Conservation (phyloP, 2,329 filamentous ascomycete species). For the Kalmusia sp. region DNA sequence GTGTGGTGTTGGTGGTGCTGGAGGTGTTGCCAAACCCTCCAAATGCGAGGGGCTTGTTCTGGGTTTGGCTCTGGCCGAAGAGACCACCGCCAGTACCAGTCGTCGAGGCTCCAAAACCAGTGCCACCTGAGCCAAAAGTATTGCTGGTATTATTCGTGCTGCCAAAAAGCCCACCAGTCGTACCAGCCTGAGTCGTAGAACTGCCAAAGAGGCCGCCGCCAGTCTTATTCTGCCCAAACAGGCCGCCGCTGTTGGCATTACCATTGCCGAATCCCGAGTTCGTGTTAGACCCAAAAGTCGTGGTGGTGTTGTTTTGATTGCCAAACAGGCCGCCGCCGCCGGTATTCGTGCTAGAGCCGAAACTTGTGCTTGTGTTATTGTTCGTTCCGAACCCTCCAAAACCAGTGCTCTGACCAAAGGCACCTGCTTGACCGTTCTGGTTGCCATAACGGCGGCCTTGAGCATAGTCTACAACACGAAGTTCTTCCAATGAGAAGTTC, state of each 20-base stretch:
- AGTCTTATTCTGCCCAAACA: conserved; percentile 45
- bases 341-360: conserved; percentile 53
- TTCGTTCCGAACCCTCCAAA: conserved; percentile 57
- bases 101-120: conserved; percentile 43
- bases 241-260: conserved; percentile 38
- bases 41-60: conserved; percentile 47
- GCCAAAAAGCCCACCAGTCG: conserved; percentile 44
- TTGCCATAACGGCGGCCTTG: conserved; percentile 87
- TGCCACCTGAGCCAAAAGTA: conserved; percentile 42
- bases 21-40: conserved; percentile 35
- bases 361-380: conserved; percentile 53
- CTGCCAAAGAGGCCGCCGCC: conserved; percentile 51
- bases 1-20: conserved; percentile 30
- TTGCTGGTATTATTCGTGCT: conserved; percentile 43
- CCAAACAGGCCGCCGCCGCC: conserved; percentile 56
- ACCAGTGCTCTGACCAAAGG: conserved; percentile 74
- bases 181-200: conserved; percentile 27
- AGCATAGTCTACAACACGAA: conserved; percentile 79
- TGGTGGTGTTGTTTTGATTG: conserved; percentile 42
- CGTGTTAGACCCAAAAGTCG: conserved; percentile 43
- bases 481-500: conserved; percentile 83
- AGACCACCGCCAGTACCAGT: conserved; percentile 46
- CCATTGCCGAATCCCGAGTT: conserved; percentile 33
- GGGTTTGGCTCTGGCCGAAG: conserved; percentile 55
- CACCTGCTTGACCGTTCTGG: conserved; percentile 77